Evolutionary conservation across 2,329 filamentous ascomycete genomes (phyloP), one percentile per base, ranked within the genome.

Genomic region (Penicillium digitatum): DNA sequence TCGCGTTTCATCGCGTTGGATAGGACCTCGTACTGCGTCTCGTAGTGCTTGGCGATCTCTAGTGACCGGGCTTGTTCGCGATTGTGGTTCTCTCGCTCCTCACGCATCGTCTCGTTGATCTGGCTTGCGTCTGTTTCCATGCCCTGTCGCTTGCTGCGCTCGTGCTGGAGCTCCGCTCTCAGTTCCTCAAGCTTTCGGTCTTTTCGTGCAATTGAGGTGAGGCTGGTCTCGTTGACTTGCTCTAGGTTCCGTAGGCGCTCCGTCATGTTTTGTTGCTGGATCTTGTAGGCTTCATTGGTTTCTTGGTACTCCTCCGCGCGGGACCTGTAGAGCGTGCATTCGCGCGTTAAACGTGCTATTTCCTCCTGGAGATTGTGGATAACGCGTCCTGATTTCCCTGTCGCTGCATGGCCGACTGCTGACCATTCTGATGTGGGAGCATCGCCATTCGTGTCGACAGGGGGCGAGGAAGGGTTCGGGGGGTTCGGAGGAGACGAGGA

Each of bases 361-460:
- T 80, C 77, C 58, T 76, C 76, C 63, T 79, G 77, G 32, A 80
- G 65, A 53, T 76, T 76, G 56, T 80, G 77, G 50, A 80, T 80
- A 20, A 80, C 78, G 34, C 78, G 74, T 27, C 78, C 77, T 3
- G 78, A 79, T 63, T 80, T 80, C 37, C 78, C 78, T 8, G 74
- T 76, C 24, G 75, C 73, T 34, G 78, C 78, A 56, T 79, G 76
- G 12, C 78, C 78, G 27, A 80, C 76, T 2, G 78, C 78, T 1
- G 77, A 79, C 78, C 78, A 80, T 67, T 77, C 74, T n/a, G 52
- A 32, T 16, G 68, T 57, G 24, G 67, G 53, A 18, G 63, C 48
- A 44, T 73, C 71, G 52, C 61, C 63, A 14, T 63, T 62, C 32
- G 62, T 54, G 31, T 71, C 52, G 10, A 52, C 53, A 18, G 45